Percentiles rank a stretch among this genome's conserved stretches.
Evolutionary conservation across 148 eudicot species (phyloP).

Genomic region (Pouteria glomerata): DNA sequence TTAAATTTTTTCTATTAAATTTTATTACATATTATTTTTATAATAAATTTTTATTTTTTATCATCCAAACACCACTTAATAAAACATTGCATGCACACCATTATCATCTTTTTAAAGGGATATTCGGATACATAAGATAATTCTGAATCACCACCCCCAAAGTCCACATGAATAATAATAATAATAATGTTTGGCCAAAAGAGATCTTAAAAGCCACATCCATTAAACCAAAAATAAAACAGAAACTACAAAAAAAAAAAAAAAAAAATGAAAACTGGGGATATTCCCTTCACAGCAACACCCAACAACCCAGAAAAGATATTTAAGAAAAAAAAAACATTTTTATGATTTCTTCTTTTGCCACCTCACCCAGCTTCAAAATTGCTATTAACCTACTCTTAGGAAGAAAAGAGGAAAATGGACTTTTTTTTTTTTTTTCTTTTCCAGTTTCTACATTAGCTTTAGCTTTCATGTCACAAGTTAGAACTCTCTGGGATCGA

Average conservation of each 20-base stretch:
- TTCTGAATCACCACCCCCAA: not conserved
- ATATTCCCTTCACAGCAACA: slow-evolving; percentile 19
- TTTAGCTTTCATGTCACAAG: not conserved
- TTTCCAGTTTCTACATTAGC: not conserved
- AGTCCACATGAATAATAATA: not conserved
- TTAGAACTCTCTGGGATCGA: slow-evolving; percentile 78
- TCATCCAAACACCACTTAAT: too few relatives aligned
- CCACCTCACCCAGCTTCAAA: not conserved
- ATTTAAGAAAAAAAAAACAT: not conserved
- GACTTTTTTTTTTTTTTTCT: not conserved
- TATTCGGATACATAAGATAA: too few relatives aligned
- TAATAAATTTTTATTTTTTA: not conserved
- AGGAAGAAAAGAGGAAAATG: not conserved
- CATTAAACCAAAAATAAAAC: slow-evolving; percentile 12
- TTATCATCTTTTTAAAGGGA: not conserved
- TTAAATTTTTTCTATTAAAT: not conserved
- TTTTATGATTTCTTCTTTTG: not conserved
- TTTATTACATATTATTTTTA: too few relatives aligned
- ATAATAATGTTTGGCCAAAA: slow-evolving; percentile 10
- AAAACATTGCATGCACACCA: not conserved
- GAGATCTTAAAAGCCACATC: slow-evolving; percentile 19
- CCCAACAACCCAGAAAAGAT: not conserved
- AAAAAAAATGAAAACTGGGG: too few relatives aligned
- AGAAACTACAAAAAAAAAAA: too few relatives aligned
- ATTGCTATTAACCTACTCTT: not conserved